Base-by-base conservation (phyloP, 768 basidiomycete genomes). In the Naganishia antarctica region DNA sequence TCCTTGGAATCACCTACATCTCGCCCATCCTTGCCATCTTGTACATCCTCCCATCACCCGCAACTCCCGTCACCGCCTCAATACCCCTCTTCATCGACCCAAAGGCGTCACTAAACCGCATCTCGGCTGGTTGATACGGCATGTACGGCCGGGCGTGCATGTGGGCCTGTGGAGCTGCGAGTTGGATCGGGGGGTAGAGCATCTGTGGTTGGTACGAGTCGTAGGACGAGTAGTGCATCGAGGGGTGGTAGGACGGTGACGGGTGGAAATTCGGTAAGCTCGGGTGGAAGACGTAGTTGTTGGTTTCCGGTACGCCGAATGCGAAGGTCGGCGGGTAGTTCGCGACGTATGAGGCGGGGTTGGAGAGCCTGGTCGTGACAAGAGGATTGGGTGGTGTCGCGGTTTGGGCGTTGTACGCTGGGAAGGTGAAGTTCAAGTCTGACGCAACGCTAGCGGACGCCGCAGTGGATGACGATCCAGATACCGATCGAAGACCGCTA, bases 71-170 rank as follows among this genome's bases (percentile, higher is more conserved):
- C 12, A 57, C 34, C 31, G 28, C 53, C 34, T 37, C 53, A 57
- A 57, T 37, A 12, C 37, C 31, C 26, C 53, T 16, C 53, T 57
- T 57, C 37, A 37, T 57, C 37, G 53, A 31, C 18, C 50, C 53
- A 34, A 57, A 41, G 5, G 7, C 34, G 12, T 57, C 53, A 1
- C 15, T 25, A 13, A 57, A 57, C 26, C 53, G 53, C 37, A 57
- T 37, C 53, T 31, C 34, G 1, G 53, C 28, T 12, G 8, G 11
- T 13, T 23, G 34, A 21, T 57, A 57, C 11, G 53, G n/a, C 37
- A 13, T 12, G 23, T 23, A 57, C n/a, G 32, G 50, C 50, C n/a
- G 53, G 34, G 11, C 43, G 43, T 57, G 21, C 21, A 26, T 23
- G 1, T 21, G 13, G 2, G 53, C 6, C 53, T n/a, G 11, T 2